Evolutionary conservation across 2,329 filamentous ascomycete species (phyloP).

Genomic region (Apiospora phragmitis): DNA sequence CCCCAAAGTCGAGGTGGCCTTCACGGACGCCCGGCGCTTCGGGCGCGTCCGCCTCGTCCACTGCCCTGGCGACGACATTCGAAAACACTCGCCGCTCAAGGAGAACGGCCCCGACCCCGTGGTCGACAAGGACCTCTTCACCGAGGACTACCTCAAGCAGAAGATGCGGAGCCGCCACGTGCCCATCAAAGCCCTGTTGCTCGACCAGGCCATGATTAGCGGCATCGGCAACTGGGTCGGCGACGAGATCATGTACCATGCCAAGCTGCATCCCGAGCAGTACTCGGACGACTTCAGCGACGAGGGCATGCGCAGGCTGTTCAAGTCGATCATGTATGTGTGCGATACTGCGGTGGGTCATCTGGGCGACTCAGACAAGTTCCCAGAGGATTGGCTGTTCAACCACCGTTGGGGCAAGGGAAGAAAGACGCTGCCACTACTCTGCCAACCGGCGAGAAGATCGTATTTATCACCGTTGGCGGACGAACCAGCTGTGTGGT

Average conservation of each 20-base stretch:
- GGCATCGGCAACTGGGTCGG: slow-evolving; percentile 98
- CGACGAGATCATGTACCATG: slow-evolving; percentile 90
- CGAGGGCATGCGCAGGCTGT: slow-evolving; percentile 69
- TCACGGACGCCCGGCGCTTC: slow-evolving; percentile 80
- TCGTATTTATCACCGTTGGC: slow-evolving; percentile 85
- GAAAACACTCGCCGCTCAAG: slow-evolving; percentile 74
- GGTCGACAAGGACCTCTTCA: slow-evolving; percentile 75
- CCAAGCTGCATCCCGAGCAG: slow-evolving; percentile 87
- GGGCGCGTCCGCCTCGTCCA: slow-evolving; percentile 80
- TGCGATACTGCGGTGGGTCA: slow-evolving; percentile 77
- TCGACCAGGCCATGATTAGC: slow-evolving; percentile 86
- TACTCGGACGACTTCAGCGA: slow-evolving; percentile 81
- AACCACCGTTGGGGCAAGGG: slow-evolving; percentile 85
- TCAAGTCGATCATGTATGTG: slow-evolving; percentile 74
- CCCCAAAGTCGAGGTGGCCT: slow-evolving; percentile 65
- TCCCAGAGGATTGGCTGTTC: slow-evolving; percentile 87
- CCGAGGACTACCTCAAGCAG: slow-evolving; percentile 69
- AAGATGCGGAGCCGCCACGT: slow-evolving; percentile 77
- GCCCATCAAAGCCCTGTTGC: slow-evolving; percentile 82
- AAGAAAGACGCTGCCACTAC: slow-evolving; percentile 68
- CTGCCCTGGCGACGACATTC: slow-evolving; percentile 73
- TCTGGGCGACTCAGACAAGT: slow-evolving; percentile 79
- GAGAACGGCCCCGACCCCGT: slow-evolving; percentile 96
- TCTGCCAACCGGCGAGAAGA: slow-evolving; percentile 81
- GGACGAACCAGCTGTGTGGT: slow-evolving; percentile 90